Conservation (phyloP, 2,329 filamentous ascomycete genomes). For the Septoria petroselini region DNA sequence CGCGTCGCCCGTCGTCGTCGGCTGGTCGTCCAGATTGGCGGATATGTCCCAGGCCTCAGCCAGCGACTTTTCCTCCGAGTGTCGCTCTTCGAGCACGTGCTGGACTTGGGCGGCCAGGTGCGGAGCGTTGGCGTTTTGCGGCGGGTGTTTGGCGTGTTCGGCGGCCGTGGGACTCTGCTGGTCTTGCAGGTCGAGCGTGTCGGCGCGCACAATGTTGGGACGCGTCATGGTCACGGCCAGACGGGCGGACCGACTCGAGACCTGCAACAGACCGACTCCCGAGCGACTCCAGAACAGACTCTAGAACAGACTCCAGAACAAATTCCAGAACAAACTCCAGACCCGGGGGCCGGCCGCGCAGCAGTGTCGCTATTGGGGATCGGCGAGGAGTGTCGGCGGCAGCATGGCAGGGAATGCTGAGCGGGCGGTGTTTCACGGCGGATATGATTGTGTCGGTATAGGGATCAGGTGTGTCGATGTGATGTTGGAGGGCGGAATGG, state of each 20-base stretch:
- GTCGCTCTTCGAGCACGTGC: constrained; percentile 70
- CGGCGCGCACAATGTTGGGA: constrained; percentile 48
- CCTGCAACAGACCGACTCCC: too few relatives aligned
- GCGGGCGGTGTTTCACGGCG: background rate
- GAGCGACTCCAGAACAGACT: too few relatives aligned
- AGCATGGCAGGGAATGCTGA: constrained; percentile 8
- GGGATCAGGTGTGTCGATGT: constrained; percentile 6
- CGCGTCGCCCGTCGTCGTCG: constrained; percentile 48
- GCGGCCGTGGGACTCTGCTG: constrained; percentile 77
- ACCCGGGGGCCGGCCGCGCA: background rate
- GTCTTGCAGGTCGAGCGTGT: constrained; percentile 93
- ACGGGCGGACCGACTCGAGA: background rate
- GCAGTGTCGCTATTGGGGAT: constrained; percentile 5
- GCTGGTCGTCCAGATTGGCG: constrained; percentile 41
- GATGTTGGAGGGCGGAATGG: background rate
- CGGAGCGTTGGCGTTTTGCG: constrained; percentile 60
- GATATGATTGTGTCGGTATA: background rate
- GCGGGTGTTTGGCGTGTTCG: constrained; percentile 64
- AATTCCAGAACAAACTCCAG: background rate
- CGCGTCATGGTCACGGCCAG: constrained; percentile 24
- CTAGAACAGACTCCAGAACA: too few relatives aligned
- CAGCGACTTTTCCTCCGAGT: constrained; percentile 67
- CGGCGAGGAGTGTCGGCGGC: background rate
- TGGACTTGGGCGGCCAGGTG: constrained; percentile 85
- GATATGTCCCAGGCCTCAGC: constrained; percentile 53